Percentiles rank a stretch among this genome's conserved stretches.
phyloP scores from a whole-genome alignment of 768 basidiomycete species.

The Trametes meyenii region DNA sequence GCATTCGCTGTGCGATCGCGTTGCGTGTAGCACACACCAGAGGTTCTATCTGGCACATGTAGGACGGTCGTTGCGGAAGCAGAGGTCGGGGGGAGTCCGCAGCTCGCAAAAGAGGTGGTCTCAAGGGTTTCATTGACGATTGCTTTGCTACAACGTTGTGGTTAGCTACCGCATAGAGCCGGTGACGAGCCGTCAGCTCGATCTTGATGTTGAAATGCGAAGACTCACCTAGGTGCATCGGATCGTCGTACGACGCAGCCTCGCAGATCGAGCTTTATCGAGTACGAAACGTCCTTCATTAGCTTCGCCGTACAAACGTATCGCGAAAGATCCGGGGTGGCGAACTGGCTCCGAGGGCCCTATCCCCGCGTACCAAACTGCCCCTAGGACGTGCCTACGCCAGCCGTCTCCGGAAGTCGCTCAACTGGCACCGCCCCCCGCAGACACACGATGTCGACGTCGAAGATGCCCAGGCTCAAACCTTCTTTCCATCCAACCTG shows the following conservation, averaged over 20 bases:
- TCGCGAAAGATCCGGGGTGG: too few species aligned
- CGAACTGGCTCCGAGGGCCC: too few species aligned
- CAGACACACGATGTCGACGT: slow-evolving; percentile 23
- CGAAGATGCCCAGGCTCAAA: slow-evolving; percentile 39
- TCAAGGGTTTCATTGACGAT: not conserved
- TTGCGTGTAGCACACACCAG: too few species aligned
- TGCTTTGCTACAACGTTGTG: not conserved
- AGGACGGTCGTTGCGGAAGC: too few species aligned
- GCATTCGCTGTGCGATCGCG: too few species aligned
- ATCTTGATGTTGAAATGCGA: not conserved
- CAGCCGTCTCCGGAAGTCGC: not conserved
- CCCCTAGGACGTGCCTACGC: not conserved
- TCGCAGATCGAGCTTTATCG: not conserved
- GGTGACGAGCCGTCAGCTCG: not conserved
- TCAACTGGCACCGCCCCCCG: not conserved
- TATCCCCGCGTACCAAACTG: too few species aligned
- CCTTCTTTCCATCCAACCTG: slow-evolving; percentile 35
- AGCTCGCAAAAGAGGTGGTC: too few species aligned
- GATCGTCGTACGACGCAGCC: not conserved
- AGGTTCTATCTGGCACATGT: too few species aligned
- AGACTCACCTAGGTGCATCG: not conserved
- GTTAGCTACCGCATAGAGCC: not conserved
- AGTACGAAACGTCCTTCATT: too few species aligned
- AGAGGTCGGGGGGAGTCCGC: too few species aligned
- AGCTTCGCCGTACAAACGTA: too few species aligned